These are phyloP conservation scores for Emmonsiellopsis sp. DNA, from an alignment of 2,329 filamentous ascomycete species.

Conservation along the genomic window DNA sequence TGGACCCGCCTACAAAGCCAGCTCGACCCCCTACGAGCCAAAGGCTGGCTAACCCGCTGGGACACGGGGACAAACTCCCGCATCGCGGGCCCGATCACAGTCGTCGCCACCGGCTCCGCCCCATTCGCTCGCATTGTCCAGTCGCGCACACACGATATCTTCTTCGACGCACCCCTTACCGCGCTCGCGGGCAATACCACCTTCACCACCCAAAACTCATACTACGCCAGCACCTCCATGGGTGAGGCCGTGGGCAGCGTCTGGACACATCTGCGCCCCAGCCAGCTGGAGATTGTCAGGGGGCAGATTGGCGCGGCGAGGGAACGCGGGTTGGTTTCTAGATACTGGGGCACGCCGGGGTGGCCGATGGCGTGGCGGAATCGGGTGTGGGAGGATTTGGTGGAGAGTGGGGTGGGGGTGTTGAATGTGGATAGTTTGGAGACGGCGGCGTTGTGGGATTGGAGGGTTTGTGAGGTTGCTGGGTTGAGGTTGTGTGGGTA, in stretches of 20 bases:
- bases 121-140: slow-evolving; percentile 47
- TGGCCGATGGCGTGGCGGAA: not conserved
- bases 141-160: slow-evolving; percentile 48
- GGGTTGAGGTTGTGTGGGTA: too few species aligned
- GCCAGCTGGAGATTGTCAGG: not conserved
- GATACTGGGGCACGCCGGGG: not conserved
- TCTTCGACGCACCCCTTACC: slow-evolving; percentile 47
- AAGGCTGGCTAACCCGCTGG: slow-evolving; percentile 31
- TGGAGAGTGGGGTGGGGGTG: not conserved
- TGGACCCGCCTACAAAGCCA: slow-evolving; percentile 19
- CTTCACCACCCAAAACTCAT: not conserved
- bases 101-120: slow-evolving; percentile 59
- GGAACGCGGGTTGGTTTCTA: not conserved
- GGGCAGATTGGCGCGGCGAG: not conserved
- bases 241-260: not conserved
- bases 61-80: slow-evolving; percentile 37
- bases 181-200: slow-evolving; percentile 11
- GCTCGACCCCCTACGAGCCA: slow-evolving; percentile 10
- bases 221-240: not conserved
- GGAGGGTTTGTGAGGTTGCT: not conserved
- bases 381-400: not conserved
- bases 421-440: slow-evolving; percentile 1
- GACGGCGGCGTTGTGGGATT: not conserved
- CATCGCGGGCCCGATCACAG: slow-evolving; percentile 50
- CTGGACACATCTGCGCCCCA: not conserved